Evolutionary conservation across 352 stramenopile species (phyloP).

Genomic region (Thraustochytrium sp.): DNA sequence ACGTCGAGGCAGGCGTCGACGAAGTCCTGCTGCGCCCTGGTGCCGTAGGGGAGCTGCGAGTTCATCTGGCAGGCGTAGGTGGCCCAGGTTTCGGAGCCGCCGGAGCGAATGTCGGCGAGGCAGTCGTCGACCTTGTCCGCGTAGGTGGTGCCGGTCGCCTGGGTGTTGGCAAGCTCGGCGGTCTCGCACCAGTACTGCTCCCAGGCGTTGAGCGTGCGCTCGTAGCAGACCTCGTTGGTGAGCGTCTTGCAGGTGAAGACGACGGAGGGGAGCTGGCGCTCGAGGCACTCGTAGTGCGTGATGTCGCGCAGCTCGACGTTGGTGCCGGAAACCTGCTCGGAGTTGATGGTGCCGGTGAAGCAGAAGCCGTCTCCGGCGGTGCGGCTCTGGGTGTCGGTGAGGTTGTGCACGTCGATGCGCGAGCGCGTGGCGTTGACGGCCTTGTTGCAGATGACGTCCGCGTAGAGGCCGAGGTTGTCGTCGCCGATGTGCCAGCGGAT

Average conservation of each 20-base stretch:
- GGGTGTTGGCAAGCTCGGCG: not conserved
- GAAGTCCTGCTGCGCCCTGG: not conserved
- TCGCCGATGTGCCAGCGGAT: constrained; percentile 25
- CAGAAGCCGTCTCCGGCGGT: not conserved
- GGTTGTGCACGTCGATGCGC: constrained; percentile 1
- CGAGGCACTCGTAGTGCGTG: constrained; percentile 1
- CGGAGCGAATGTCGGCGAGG: not conserved
- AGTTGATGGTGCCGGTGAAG: not conserved
- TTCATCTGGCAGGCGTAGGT: constrained; percentile 4
- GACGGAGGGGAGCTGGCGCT: not conserved
- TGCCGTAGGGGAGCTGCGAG: not conserved
- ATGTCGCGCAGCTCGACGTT: constrained; percentile 11
- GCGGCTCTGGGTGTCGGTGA: not conserved
- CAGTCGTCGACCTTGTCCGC: constrained; percentile 1
- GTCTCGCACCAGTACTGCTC: constrained; percentile 24
- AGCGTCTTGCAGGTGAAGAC: constrained; percentile 17
- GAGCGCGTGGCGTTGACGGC: not conserved
- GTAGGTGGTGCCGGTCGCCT: not conserved
- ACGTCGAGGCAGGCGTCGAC: constrained; percentile 17
- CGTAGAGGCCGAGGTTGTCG: not conserved
- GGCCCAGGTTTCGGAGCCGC: not conserved
- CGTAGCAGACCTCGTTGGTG: not conserved
- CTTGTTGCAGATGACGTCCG: not conserved
- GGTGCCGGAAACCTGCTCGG: not conserved
- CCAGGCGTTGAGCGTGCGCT: not conserved